Percentiles rank a stretch among this genome's conserved stretches.
Evolutionary conservation across 2,329 filamentous ascomycete species (phyloP).

Genomic region (Alternaria ethzedia): DNA sequence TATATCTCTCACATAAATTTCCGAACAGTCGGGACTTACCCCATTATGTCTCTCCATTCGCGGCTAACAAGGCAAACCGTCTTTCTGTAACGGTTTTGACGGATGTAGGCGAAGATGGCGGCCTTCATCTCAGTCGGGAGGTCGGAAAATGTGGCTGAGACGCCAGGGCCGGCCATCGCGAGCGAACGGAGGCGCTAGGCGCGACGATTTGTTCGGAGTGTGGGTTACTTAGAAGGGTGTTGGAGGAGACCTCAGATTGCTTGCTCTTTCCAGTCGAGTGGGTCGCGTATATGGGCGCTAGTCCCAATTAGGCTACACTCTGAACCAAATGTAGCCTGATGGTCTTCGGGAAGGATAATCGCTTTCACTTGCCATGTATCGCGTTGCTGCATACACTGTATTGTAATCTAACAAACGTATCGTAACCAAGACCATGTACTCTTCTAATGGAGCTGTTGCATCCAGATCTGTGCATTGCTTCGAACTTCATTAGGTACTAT

Average conservation of each 20-base stretch:
- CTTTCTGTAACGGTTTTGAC: accelerated
- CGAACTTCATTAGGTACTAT: background rate
- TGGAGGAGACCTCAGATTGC: too few species aligned
- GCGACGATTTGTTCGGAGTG: too few species aligned
- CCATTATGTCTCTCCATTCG: background rate
- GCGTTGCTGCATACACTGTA: background rate
- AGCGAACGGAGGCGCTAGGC: too few species aligned
- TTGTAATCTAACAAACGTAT: background rate
- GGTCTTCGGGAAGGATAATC: too few species aligned
- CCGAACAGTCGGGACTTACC: too few species aligned
- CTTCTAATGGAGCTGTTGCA: background rate
- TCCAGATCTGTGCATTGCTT: background rate
- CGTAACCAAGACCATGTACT: background rate
- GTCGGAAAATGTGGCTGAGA: background rate
- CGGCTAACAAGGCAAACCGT: background rate
- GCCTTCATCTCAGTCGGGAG: background rate
- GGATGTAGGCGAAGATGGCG: background rate
- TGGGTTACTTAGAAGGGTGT: too few species aligned
- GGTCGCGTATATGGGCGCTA: too few species aligned
- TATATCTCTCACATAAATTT: too few species aligned
- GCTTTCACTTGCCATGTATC: background rate
- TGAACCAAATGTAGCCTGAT: too few species aligned
- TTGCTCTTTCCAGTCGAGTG: background rate
- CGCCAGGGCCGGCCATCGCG: too few species aligned
- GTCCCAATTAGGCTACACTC: too few species aligned